Evolutionary conservation across 2,329 filamentous ascomycete species (phyloP), one percentile per base, ranked within the genome.

Genomic region (Exserohilum turcica): DNA sequence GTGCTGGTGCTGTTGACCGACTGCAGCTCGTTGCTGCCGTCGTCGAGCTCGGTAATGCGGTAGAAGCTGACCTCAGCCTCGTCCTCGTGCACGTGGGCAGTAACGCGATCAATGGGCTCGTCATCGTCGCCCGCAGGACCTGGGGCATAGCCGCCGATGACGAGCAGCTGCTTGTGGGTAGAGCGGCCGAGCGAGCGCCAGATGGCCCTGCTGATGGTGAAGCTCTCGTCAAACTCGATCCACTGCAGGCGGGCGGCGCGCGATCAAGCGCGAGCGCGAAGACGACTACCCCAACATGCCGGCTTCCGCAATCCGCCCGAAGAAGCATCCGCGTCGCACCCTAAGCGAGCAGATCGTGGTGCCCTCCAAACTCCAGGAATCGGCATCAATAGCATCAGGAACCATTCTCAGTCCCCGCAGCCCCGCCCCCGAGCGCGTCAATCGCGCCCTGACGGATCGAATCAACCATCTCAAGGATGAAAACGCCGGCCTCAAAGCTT

Each of bases 141-240:
- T 42, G 66, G 66, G 12, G 65, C 62, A 53, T 68, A 68, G n/a
- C 59, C 63, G 39, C 66, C 66, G 33, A 68, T 66, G 36, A 66
- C 59, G 35, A 68, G 66, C 15, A 68, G 51, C 37, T 66, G 64
- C 33, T 67, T 67, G 57, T 68, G 66, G 10, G 61, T 50, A 16
- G 66, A 67, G 46, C 66, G 66, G 21, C 61, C 61, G 18, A 68
- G 57, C 3, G 60, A 63, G 15, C 66, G 53, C 49, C 62, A 66
- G 43, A 66, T 60, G 39, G 65, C 57, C 39, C 66, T 59, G 50
- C 56, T 66, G 52, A 61, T 61, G 45, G 52, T 60, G 46, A 65
- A 63, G 31, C 61, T 63, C 9, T 67, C 65, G 52, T 67, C 66
- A 51, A 67, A 63, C 12, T 56, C 52, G 54, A 65, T 63, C 56